Conservation (phyloP, 83 land plant species). For the Thuja plicata region DNA sequence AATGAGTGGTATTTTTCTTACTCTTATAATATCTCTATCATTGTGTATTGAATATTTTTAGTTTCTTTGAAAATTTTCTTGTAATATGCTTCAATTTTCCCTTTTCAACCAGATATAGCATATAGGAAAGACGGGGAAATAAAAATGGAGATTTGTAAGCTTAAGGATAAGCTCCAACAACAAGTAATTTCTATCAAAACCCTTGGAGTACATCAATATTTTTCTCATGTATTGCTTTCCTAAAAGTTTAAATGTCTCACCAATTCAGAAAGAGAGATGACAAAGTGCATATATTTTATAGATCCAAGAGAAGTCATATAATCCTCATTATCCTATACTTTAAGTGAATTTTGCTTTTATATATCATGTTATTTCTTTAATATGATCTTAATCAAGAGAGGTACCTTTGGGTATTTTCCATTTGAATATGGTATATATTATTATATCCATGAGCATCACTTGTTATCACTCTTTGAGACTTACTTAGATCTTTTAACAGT, state of each 20-base stretch:
- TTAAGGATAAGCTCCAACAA: slow-evolving; percentile 41
- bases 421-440: too few species aligned
- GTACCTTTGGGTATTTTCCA: background rate
- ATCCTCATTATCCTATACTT: background rate
- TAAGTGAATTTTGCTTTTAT: background rate
- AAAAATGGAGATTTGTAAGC: slow-evolving; percentile 42
- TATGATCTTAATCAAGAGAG: background rate
- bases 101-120: slow-evolving; percentile 50
- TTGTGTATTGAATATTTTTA: background rate
- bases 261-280: background rate
- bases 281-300: background rate
- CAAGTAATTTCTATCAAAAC: slow-evolving; percentile 44
- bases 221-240: background rate
- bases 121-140: slow-evolving; percentile 71
- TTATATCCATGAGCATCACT: too few species aligned
- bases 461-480: too few species aligned
- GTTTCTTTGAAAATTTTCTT: background rate
- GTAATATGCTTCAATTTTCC: background rate
- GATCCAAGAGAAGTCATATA: background rate
- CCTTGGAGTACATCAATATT: background rate
- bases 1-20: slow-evolving; percentile 44
- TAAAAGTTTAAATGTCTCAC: background rate
- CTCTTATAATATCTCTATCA: background rate
- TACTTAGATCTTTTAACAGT: too few species aligned
- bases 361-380: background rate